Conservation (phyloP, 495 filamentous ascomycete genomes). For the Clavariopsis aquatica region DNA sequence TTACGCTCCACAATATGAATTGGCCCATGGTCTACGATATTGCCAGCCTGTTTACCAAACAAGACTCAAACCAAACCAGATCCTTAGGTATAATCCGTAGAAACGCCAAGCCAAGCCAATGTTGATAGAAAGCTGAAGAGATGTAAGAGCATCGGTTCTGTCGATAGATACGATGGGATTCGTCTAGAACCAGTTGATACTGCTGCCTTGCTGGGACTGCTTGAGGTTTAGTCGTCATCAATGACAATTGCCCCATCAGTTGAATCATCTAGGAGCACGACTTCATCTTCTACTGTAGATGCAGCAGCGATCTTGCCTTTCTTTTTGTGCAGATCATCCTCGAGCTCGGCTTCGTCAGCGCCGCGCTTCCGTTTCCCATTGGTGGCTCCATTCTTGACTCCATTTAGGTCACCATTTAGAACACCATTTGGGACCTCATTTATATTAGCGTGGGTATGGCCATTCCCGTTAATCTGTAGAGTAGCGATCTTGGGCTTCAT, state of each 20-base stretch:
- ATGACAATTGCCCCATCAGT: slow-evolving; percentile 73
- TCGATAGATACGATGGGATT: too few relatives aligned
- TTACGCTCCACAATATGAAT: too few relatives aligned
- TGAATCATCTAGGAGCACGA: slow-evolving; percentile 58
- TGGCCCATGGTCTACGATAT: too few relatives aligned
- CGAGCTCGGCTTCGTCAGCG: slow-evolving; percentile 48
- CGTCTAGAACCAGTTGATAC: too few relatives aligned
- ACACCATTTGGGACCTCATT: slow-evolving; percentile 22
- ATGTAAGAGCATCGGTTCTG: too few relatives aligned
- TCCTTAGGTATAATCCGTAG: not conserved
- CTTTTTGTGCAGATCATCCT: slow-evolving; percentile 51
- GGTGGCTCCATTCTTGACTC: slow-evolving; percentile 9
- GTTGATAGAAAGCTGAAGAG: too few relatives aligned
- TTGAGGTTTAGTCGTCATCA: slow-evolving; percentile 58
- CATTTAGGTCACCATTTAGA: not conserved
- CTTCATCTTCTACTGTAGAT: slow-evolving; percentile 41
- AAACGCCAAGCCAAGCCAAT: slow-evolving; percentile 2
- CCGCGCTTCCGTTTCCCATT: slow-evolving; percentile 39
- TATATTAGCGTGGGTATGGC: slow-evolving; percentile 15
- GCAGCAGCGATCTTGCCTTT: slow-evolving; percentile 45
- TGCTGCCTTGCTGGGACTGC: too few relatives aligned
- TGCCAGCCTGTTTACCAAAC: not conserved
- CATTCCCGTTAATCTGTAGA: slow-evolving; percentile 45
- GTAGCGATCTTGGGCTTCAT: slow-evolving; percentile 45
- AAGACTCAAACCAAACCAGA: slow-evolving; percentile 4